phyloP scores from a whole-genome alignment of 208 protist genomes.

The Naegleria gruberi region DNA sequence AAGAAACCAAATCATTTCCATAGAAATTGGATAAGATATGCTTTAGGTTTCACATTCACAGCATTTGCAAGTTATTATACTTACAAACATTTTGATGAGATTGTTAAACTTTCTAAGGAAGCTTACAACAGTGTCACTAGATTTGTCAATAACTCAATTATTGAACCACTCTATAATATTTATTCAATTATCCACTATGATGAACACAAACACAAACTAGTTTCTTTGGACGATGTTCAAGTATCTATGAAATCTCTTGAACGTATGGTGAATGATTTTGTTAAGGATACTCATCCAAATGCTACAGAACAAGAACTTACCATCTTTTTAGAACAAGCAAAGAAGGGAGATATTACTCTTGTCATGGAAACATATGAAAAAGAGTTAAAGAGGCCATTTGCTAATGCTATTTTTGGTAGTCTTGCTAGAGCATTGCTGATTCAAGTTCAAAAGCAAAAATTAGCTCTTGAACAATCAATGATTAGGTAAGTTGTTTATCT shows the following conservation, averaged over 20 bases:
- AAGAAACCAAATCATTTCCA: slow-evolving; percentile 12
- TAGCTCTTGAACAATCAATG: slow-evolving; percentile 16
- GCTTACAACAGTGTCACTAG: background rate
- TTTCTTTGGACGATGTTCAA: background rate
- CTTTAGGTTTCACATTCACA: too few relatives aligned
- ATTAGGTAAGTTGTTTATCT: too few relatives aligned
- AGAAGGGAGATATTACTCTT: background rate
- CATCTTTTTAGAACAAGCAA: background rate
- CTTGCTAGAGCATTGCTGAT: background rate
- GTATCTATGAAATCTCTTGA: background rate
- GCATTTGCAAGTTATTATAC: background rate
- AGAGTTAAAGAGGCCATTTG: background rate
- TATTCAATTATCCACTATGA: slow-evolving; percentile 25
- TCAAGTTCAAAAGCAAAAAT: slow-evolving; percentile 24
- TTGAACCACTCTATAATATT: slow-evolving; percentile 18
- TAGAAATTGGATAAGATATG: slow-evolving; percentile 20
- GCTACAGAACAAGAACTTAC: background rate
- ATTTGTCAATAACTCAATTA: background rate
- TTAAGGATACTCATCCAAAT: background rate
- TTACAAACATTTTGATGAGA: slow-evolving; percentile 8
- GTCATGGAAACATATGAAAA: slow-evolving; percentile 20
- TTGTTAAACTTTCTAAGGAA: background rate
- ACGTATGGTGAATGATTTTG: slow-evolving; percentile 12
- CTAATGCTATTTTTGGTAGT: slow-evolving; percentile 12
- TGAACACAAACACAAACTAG: background rate